Base-by-base conservation (phyloP, 2,329 filamentous ascomycete species). In the Lachnum nothofagi region DNA sequence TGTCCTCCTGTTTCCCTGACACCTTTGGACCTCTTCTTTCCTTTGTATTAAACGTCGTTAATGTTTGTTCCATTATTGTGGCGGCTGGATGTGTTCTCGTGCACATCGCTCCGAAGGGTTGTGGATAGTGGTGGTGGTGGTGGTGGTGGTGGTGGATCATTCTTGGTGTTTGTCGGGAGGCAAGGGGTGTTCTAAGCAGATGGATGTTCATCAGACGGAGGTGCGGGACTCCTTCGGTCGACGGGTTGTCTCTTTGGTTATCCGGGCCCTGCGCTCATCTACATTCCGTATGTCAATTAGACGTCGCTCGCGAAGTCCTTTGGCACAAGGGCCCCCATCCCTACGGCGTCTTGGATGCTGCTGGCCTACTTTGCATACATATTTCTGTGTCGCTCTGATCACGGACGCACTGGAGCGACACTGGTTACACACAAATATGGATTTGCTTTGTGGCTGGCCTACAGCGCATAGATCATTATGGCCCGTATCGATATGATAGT, bases 31-130 rank as follows among this genome's bases (percentile, higher is more conserved):
- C 45, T 52, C 27, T 59, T 52, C 39, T 56, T 64, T 57, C 57
- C 51, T 63, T 63, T 63, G 59, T 63, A 55, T 60, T 57, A 51
- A 55, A 61, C 57, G 59, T 62, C 54, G 51, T 58, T 63, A 62
- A 63, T 63, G 62, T 62, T 62, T 63, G 50, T 63, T 63, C 51
- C 41, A 57, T 60, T 59, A 60, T 61, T 56, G 57, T 53, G 45
- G 46, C 42, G 44, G 46, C 38, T 50, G 34, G 34, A 17, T 12
- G 34, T 27, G 25, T 46, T 51, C 40, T 42, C 39, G 48, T 41
- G 46, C 41, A 53, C 48, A 39, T 49, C 52, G 50, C 47, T 51
- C 45, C 46, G 47, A 51, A n/a, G 42, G 49, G 49, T 54, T 58
- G 55, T 60, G 54, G 50, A 53, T 55, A 55, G 42, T 40, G 46